Evolutionary conservation across 1,284 basidiomycete species (phyloP).

Genomic region (Cutaneotrichosporon daszewskae): DNA sequence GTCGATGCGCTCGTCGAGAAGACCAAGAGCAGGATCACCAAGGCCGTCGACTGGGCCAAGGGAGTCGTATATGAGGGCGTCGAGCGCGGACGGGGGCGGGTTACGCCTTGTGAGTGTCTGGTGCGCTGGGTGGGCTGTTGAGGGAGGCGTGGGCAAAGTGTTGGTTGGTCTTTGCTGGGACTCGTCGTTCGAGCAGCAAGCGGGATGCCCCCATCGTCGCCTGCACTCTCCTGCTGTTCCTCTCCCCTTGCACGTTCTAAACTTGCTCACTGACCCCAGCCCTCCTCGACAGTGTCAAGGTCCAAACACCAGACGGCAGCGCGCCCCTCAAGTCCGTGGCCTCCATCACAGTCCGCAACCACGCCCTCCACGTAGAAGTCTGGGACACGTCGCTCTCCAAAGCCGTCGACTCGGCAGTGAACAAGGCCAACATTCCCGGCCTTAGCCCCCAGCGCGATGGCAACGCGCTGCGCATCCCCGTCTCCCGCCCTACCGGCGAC

Average conservation of each 20-base stretch:
- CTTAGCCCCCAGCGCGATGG: constrained; percentile 38
- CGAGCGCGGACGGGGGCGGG: constrained; percentile 40
- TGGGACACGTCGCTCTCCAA: constrained; percentile 41
- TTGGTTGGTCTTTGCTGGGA: too few relatives aligned
- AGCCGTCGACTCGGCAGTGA: constrained; percentile 41
- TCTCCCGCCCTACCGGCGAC: constrained; percentile 39
- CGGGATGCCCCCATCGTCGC: too few relatives aligned
- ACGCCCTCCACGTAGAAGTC: constrained; percentile 39
- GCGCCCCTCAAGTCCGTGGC: constrained; percentile 38
- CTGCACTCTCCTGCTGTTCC: too few relatives aligned
- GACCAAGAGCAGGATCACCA: constrained; percentile 19
- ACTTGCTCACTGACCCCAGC: constrained; percentile 26
- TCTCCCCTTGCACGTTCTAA: too few relatives aligned
- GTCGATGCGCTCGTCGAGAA: constrained; percentile 4
- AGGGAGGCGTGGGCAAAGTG: background rate
- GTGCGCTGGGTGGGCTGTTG: background rate
- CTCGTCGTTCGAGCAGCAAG: too few relatives aligned
- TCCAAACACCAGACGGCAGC: constrained; percentile 29
- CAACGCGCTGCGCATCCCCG: constrained; percentile 34
- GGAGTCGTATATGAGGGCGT: constrained; percentile 42
- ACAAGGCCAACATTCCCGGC: constrained; percentile 45
- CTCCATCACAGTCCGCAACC: constrained; percentile 36
- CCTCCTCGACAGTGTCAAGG: constrained; percentile 41
- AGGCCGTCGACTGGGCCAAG: constrained; percentile 40
- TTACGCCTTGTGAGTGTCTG: constrained; percentile 40